Base-by-base conservation (phyloP, 2,329 filamentous ascomycete species). In the Cordyceps cateniannulata region DNA sequence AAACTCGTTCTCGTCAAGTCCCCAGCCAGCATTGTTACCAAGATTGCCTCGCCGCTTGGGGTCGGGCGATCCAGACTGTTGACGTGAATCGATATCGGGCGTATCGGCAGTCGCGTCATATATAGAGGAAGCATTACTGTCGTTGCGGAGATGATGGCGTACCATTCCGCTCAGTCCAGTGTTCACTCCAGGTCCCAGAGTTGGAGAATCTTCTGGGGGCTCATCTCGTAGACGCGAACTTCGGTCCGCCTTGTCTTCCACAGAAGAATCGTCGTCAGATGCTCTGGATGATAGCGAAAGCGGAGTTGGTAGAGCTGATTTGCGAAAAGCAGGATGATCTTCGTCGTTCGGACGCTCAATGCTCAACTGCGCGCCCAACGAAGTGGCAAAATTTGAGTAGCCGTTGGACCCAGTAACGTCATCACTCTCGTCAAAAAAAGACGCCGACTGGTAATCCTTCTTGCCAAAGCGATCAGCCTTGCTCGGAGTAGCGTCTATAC, bases 71-170 rank as follows among this genome's bases (percentile, higher is more conserved):
- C 10, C 18, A n/a, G 50, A 35, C 16, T 42, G 35, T 22, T 67
- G 63, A 12, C 18, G 47, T 1, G 66, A 65, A 5, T 66, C 62
- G 14, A 68, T n/a, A 63, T 74, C 51, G 65, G 69, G 40, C 64
- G 75, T 63, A 69, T 72, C 45, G 72, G 76, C 10, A 77, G 77
- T 25, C 74, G 75, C 60, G 27, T 83, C 85, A 66, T 91, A 91
- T 27, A 95, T 80, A 0, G 91, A 96, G 1, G 93, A 98, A 16
- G 85, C 82, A 62, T 87, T 88, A 74, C 93, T 98, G 64, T 88
- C 85, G 38, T 85, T 85, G 55, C 95, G 86, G 45, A 98, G 77
- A 77, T 98, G 95, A 63, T 93, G 88, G 35, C 89, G 85, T 50
- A 96, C 87, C 78, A 96, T 83, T 2, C 89, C 89, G 68, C 88